Percentiles rank a stretch among this genome's conserved stretches.
Conservation (phyloP, 164 flowering plant genomes). For the Piper longum region DNA sequence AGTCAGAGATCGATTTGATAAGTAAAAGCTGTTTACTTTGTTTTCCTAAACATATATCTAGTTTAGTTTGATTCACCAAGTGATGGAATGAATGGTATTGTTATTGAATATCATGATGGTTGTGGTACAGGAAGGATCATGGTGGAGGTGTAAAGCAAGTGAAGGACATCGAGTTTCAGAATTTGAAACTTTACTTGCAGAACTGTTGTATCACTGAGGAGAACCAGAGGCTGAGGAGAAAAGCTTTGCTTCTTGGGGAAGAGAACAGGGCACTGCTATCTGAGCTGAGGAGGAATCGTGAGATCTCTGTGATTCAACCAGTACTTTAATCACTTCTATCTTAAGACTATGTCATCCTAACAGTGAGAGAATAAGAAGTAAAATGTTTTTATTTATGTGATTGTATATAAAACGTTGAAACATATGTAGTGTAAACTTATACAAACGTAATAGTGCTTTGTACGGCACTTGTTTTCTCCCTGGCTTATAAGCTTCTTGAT, state of each 20-base stretch:
- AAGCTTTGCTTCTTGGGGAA: constrained; percentile 29
- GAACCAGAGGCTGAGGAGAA: constrained; percentile 40
- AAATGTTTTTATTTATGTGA: no score
- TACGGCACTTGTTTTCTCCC: no score
- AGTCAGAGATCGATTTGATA: not conserved
- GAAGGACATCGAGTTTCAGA: constrained; percentile 24
- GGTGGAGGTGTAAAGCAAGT: not conserved
- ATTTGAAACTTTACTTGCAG: constrained; percentile 40
- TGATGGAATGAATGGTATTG: not conserved
- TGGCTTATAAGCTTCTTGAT: no score
- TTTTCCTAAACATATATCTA: not conserved
- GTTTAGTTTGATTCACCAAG: no score
- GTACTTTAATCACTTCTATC: not conserved
- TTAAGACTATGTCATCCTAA: not conserved
- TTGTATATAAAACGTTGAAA: no score
- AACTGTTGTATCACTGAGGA: constrained; percentile 38
- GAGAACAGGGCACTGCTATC: constrained; percentile 31
- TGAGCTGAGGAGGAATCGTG: constrained; percentile 16
- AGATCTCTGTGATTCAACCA: not conserved
- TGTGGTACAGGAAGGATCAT: not conserved
- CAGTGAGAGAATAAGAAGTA: not conserved
- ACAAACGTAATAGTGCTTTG: no score
- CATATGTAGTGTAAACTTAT: no score
- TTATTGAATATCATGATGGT: not conserved
- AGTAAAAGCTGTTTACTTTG: not conserved